These are phyloP conservation scores for Penstemon barbatus DNA, from an alignment of 257 asterid genomes.

Conservation along the genomic window DNA sequence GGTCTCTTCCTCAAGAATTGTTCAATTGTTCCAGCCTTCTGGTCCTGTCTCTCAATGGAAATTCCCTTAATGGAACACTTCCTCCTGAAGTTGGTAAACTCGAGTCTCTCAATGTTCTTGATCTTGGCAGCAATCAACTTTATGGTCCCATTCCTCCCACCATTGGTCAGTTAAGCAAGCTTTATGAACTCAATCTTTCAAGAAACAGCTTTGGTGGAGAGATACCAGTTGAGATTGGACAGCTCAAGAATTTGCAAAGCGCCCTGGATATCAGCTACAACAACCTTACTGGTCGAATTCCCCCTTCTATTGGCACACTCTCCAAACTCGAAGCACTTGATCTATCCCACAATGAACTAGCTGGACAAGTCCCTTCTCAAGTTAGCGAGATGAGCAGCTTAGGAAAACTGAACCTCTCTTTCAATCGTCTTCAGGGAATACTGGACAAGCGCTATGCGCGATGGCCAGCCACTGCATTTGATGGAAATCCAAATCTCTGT, in stretches of 20 bases:
- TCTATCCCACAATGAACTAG: slow-evolving; percentile 67
- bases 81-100: slow-evolving; percentile 63
- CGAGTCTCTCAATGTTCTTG: slow-evolving; percentile 72
- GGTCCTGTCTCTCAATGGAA: slow-evolving; percentile 53
- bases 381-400: slow-evolving; percentile 81
- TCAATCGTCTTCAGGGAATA: slow-evolving; percentile 67
- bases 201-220: slow-evolving; percentile 67
- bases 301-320: slow-evolving; percentile 56
- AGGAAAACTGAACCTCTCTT: slow-evolving; percentile 73
- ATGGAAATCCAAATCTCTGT: slow-evolving; percentile 66
- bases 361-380: slow-evolving; percentile 71
- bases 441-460: slow-evolving; percentile 59
- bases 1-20: slow-evolving; percentile 56
- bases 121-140: slow-evolving; percentile 58
- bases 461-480: slow-evolving; percentile 75
- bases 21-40: slow-evolving; percentile 74
- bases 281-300: slow-evolving; percentile 64
- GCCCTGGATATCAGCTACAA: slow-evolving; percentile 75
- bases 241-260: slow-evolving; percentile 77
- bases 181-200: slow-evolving; percentile 72
- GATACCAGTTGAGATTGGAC: slow-evolving; percentile 68
- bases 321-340: slow-evolving; percentile 81
- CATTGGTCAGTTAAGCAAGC: slow-evolving; percentile 62
- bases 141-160: slow-evolving; percentile 74
- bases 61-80: slow-evolving; percentile 66